Base-by-base conservation (phyloP, 2,329 filamentous ascomycete species). In the Apiospora hydei region DNA sequence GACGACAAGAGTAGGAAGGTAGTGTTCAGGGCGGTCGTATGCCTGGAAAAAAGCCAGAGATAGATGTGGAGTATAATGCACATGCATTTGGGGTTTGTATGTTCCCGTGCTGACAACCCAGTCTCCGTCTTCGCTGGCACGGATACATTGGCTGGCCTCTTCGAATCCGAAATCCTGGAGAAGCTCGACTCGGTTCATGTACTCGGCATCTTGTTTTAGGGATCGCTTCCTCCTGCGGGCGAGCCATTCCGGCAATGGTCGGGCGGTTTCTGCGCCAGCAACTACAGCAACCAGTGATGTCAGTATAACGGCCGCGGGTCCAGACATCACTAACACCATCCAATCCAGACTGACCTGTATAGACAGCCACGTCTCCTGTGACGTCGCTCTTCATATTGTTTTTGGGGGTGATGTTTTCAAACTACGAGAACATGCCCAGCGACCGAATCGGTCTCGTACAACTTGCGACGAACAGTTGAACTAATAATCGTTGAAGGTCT, bases 121-220 rank as follows among this genome's bases (percentile, higher is more conserved):
- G 80, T 98, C 92, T 68, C 96, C 96, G 89, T 99, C 96, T 72
- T 98, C 95, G 77, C 94, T 98, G 74, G 96, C 90, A 69, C 94
- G 90, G 74, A 99, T 90, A 80, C 96, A 98, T 76, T 92, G 90
- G 80, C 95, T 98, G 53, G 97, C 96, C 83, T 98, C 95, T 78
- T 98, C 95, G 78, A 99, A 98, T 80, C 97, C 95, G 82, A 99
- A 99, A 80, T 99, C 96, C 79, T 99, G 96, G 49, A 99, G 88
- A 72, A 99, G 87, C 83, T 99, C 96, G 77, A 99, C 92, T 76
- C 96, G 93, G 82, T 95, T 98, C 75, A 95, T 92, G 83, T 96
- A 98, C 80, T 98, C 96, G 73, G 93, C 88, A 80, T 98, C 96
- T 76, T 96, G 91, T 83, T 98, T 98, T 77, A 98, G 85, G 80